Evolutionary conservation across 257 asterid species (phyloP), one percentile per base, ranked within the genome.

Genomic region (Solanum peruvianum): DNA sequence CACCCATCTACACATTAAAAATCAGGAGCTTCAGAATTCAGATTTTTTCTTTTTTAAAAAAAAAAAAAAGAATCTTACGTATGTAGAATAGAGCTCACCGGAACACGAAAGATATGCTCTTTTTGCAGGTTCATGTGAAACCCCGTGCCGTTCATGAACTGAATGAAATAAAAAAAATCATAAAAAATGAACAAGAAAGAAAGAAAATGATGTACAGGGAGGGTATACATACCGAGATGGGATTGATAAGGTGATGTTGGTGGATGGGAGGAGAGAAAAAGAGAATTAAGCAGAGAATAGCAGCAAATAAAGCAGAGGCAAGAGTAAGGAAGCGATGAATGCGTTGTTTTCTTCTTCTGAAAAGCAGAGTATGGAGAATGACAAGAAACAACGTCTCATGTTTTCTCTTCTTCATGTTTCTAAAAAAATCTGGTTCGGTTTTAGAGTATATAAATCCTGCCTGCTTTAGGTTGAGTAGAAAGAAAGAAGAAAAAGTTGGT

Each of bases 341-440:
- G 70, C 87, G 92, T 64, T 92, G 94, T 66, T 92, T 95, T 41
- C 92, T 93, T 41, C 92, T 93, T 41, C 89, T 92, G 89, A 87
- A 82, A 35, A 92, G 70, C 15, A 92, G 44, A 1, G 92, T 91
- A n/a, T 90, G 94, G 47, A 92, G 7, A 86, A 93, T 62, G 31
- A 42, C 93, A 85, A 89, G 86, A 71, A 91, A 87, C 62, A 88
- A 58, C 9, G 31, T 7, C 49, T 58, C 60, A 39, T 86, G 89
- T 86, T 86, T 90, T 86, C 89, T 92, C 92, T 86, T 92, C 91
- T 92, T 94, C 91, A 83, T 91, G 75, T 70, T 21, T 90, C 72
- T 56, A 60, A 37, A n/a, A n/a, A 69, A 29, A 33, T 33, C 35
- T 29, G 5, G 25, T 29, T n/a, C 2, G 60, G 15, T 67, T 27